Evolutionary conservation across 768 basidiomycete species (phyloP).

Genomic region (Cystobasidium onofrii): DNA sequence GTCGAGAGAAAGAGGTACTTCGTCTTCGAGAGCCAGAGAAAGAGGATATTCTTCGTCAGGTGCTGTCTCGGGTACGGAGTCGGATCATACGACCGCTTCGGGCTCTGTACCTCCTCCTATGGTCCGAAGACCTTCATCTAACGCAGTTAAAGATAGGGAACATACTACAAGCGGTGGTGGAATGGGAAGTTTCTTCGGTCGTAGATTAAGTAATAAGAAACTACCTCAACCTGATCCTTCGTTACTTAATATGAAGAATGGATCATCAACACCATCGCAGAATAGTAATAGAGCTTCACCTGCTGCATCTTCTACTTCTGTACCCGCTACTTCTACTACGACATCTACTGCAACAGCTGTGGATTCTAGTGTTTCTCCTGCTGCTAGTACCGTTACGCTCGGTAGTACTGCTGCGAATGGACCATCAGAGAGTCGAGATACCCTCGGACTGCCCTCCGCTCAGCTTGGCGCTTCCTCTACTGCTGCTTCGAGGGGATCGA

Average conservation of each 20-base stretch:
- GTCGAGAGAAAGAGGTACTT: neutral
- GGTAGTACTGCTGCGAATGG: neutral
- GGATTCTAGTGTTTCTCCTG: neutral
- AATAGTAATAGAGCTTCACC: conserved; percentile 1
- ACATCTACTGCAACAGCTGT: neutral
- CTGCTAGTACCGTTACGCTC: conserved; percentile 2
- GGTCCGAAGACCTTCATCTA: conserved; percentile 8
- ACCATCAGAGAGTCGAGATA: neutral
- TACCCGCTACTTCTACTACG: neutral
- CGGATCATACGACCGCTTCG: conserved; percentile 11
- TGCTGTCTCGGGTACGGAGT: conserved; percentile 4
- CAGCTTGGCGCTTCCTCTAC: neutral
- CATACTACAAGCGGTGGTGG: conserved; percentile 9
- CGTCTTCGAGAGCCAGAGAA: neutral
- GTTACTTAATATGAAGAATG: conserved; percentile 9
- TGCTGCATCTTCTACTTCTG: neutral
- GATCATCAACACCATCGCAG: neutral
- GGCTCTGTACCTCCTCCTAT: neutral
- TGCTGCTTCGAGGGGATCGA: neutral
- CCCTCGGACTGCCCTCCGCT: neutral
- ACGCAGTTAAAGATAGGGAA: neutral
- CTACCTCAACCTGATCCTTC: conserved; percentile 14
- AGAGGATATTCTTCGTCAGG: conserved; percentile 21
- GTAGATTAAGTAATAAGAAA: conserved; percentile 29
- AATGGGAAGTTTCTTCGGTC: conserved; percentile 8